Percentiles rank a stretch among this genome's conserved stretches.
These are phyloP conservation scores for Cryptococcus amylolentus DNA, from an alignment of 1,284 basidiomycete species.

Conservation along the genomic window DNA sequence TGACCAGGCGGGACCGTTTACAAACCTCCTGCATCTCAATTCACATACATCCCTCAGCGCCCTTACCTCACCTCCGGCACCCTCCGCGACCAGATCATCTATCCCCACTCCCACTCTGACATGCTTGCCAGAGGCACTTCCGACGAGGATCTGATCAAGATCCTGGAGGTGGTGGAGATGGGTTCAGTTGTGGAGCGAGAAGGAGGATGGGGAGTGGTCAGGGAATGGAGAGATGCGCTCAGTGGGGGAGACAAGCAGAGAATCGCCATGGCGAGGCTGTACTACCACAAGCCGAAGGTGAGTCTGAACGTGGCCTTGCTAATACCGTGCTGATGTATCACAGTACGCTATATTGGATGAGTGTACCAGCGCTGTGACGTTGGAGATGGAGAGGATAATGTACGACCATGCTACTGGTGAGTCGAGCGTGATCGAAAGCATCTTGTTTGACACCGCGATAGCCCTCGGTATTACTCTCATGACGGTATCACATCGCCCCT, in stretches of 20 bases:
- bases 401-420: constrained; percentile 81
- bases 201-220: constrained; percentile 84
- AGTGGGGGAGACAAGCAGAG: constrained; percentile 67
- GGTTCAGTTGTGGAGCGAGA: constrained; percentile 86
- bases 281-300: constrained; percentile 91
- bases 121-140: constrained; percentile 59
- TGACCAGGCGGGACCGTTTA: constrained; percentile 74
- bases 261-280: constrained; percentile 93
- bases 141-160: constrained; percentile 70
- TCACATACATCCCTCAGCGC: constrained; percentile 93
- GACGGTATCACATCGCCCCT: constrained; percentile 87
- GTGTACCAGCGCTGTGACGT: constrained; percentile 88
- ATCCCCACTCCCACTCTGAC: constrained; percentile 73
- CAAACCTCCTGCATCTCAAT: constrained; percentile 83
- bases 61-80: constrained; percentile 93
- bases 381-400: constrained; percentile 90
- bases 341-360: constrained; percentile 96
- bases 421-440: constrained; percentile 9
- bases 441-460: constrained; percentile 5
- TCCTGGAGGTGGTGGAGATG: constrained; percentile 81
- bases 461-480: constrained; percentile 80
- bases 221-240: constrained; percentile 90
- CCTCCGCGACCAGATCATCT: constrained; percentile 80
- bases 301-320: constrained; percentile 3
- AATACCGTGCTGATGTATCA: neutral